A percentile compares a stretch with the other conserved stretches of the same genome.
Conservation (phyloP, 2,329 filamentous ascomycete genomes). For the Ophiostoma triangulosporum region DNA sequence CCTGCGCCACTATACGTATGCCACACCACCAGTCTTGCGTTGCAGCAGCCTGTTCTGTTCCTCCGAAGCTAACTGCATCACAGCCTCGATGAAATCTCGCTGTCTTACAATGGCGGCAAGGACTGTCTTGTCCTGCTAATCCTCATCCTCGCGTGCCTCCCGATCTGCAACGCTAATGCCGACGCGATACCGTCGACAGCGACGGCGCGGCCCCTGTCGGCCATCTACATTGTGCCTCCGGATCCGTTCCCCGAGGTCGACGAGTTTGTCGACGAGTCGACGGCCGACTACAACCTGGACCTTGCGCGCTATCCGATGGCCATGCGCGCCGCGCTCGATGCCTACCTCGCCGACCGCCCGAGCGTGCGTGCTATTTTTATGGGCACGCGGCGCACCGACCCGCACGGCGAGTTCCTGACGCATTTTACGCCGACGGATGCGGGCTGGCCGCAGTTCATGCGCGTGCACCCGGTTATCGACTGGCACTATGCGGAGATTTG, state of each 20-base stretch:
- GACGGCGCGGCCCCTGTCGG: slow-evolving; percentile 25
- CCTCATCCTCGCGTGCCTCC: slow-evolving; percentile 59
- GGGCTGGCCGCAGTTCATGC: slow-evolving; percentile 86
- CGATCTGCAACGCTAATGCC: slow-evolving; percentile 15
- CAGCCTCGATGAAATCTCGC: slow-evolving; percentile 64
- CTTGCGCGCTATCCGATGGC: slow-evolving; percentile 61
- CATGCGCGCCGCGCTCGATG: slow-evolving; percentile 69
- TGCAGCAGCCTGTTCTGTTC: too few species aligned
- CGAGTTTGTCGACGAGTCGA: slow-evolving; percentile 59
- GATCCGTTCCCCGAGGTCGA: slow-evolving; percentile 82
- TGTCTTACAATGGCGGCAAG: slow-evolving; percentile 97
- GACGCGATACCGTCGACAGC: not conserved
- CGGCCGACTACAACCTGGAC: slow-evolving; percentile 57
- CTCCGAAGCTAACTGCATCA: not conserved
- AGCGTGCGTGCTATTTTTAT: slow-evolving; percentile 69
- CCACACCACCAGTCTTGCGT: too few species aligned
- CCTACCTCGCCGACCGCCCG: slow-evolving; percentile 55
- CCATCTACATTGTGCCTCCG: slow-evolving; percentile 77
- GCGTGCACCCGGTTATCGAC: slow-evolving; percentile 89
- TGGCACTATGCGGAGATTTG: slow-evolving; percentile 96
- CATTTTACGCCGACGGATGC: slow-evolving; percentile 80
- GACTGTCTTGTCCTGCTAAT: slow-evolving; percentile 90
- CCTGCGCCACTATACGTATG: slow-evolving; percentile 60
- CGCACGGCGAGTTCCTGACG: slow-evolving; percentile 65
- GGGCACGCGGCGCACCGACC: slow-evolving; percentile 81